phyloP scores from a whole-genome alignment of 306 rosid genomes.

The Acacia melanoxylon region DNA sequence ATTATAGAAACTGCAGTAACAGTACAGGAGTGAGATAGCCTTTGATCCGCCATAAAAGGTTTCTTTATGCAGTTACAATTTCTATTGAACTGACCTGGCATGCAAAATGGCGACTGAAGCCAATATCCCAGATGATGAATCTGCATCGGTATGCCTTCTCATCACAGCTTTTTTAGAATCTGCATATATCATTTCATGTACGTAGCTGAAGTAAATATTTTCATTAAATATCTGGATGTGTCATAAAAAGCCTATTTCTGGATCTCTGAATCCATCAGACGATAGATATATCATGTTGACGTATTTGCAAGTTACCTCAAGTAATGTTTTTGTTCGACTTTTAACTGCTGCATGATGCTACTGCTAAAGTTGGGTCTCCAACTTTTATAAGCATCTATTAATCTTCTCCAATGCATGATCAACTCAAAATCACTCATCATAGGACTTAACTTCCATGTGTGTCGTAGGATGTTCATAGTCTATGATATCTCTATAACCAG shows the following conservation, averaged over 20 bases:
- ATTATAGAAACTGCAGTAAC: no score
- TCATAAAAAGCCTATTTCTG: background rate
- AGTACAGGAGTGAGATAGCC: background rate
- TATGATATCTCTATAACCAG: background rate
- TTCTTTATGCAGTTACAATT: constrained; percentile 30
- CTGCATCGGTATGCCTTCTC: constrained; percentile 45
- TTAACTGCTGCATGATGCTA: constrained; percentile 11
- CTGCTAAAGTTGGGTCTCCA: constrained; percentile 10
- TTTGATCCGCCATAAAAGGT: constrained; percentile 5
- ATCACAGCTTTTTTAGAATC: background rate
- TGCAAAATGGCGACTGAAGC: constrained; percentile 52
- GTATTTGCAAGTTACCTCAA: background rate
- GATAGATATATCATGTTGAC: background rate
- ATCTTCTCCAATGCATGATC: background rate
- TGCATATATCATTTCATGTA: background rate
- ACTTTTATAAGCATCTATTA: background rate
- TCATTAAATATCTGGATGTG: constrained; percentile 7
- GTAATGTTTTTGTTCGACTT: background rate
- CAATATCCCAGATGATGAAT: constrained; percentile 36
- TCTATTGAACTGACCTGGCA: constrained; percentile 24
- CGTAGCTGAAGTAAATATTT: background rate
- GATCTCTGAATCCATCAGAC: background rate
- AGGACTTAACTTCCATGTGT: background rate
- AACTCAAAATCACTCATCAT: constrained; percentile 6
- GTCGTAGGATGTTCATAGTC: background rate